These are phyloP conservation scores for Exserohilum turcica DNA, from an alignment of 2,329 filamentous ascomycete species.

Conservation along the genomic window DNA sequence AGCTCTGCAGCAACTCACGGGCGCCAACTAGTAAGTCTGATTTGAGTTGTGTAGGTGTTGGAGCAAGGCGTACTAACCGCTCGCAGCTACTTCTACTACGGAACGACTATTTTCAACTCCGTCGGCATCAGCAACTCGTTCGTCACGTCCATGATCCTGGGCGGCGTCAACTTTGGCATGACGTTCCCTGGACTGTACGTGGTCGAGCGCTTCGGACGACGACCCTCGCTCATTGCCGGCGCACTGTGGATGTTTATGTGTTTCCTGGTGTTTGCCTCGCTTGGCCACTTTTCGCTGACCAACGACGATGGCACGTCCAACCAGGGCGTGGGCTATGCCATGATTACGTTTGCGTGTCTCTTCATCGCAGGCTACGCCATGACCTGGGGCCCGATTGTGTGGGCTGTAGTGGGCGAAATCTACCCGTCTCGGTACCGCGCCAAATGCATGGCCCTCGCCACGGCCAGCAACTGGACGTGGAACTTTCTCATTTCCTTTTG, in stretches of 20 bases:
- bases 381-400: slow-evolving; percentile 73
- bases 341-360: slow-evolving; percentile 72
- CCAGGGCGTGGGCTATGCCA: slow-evolving; percentile 59
- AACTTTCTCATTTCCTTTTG: slow-evolving; percentile 63
- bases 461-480: slow-evolving; percentile 52
- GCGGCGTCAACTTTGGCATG: slow-evolving; percentile 55
- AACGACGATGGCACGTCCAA: slow-evolving; percentile 40
- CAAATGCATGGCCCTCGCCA: slow-evolving; percentile 53
- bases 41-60: background rate
- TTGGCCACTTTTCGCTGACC: slow-evolving; percentile 53
- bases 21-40: slow-evolving; percentile 68
- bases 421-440: slow-evolving; percentile 63
- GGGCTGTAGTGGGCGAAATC: slow-evolving; percentile 70
- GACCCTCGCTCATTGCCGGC: slow-evolving; percentile 53
- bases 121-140: slow-evolving; percentile 51
- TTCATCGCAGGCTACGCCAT: slow-evolving; percentile 70
- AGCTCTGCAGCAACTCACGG: slow-evolving; percentile 70
- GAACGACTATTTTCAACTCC: slow-evolving; percentile 53
- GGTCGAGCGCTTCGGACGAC: slow-evolving; percentile 54
- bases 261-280: slow-evolving; percentile 60
- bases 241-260: slow-evolving; percentile 60
- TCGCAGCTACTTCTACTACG: slow-evolving; percentile 61
- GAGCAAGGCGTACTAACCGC: background rate
- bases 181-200: slow-evolving; percentile 56
- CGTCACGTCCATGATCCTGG: slow-evolving; percentile 56